These are phyloP conservation scores for Arachis monticola DNA, from an alignment of 331 rosid species.

Conservation along the genomic window DNA sequence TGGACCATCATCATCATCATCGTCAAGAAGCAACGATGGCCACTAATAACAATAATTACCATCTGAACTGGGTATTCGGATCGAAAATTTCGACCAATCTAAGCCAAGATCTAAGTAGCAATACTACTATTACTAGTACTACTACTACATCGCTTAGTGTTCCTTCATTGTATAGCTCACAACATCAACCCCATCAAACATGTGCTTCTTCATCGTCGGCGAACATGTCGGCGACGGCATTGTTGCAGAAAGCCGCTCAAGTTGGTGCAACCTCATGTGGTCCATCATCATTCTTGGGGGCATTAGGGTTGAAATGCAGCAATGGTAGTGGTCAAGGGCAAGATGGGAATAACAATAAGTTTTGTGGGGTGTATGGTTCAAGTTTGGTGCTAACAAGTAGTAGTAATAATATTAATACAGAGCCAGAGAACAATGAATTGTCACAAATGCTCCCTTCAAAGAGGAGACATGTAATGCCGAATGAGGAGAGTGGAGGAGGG, in stretches of 20 bases:
- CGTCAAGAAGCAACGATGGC: constrained; percentile 42
- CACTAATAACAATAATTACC: constrained; percentile 52
- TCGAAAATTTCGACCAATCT: constrained; percentile 49
- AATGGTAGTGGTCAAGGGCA: constrained; percentile 33
- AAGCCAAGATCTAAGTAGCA: constrained; percentile 48
- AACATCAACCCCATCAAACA: constrained; percentile 51
- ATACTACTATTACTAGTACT: neutral
- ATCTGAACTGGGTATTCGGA: constrained; percentile 70
- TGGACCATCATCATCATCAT: constrained; percentile 37
- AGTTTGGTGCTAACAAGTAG: constrained; percentile 35
- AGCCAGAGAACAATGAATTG: constrained; percentile 52
- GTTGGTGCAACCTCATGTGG: constrained; percentile 68
- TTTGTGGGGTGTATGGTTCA: constrained; percentile 55
- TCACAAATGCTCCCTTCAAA: constrained; percentile 63
- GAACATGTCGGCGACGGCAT: constrained; percentile 89
- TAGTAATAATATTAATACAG: constrained; percentile 20
- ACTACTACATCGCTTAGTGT: constrained; percentile 50
- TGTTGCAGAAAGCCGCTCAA: constrained; percentile 86
- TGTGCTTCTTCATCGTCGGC: constrained; percentile 41
- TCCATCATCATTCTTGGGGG: constrained; percentile 66
- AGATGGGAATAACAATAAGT: constrained; percentile 52
- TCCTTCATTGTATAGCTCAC: constrained; percentile 66
- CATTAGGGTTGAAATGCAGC: constrained; percentile 60
- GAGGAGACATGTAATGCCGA: constrained; percentile 54
- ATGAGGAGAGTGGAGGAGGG: constrained; percentile 59